These are phyloP conservation scores for Mycena leptocephala DNA, from an alignment of 768 basidiomycete genomes.

Conservation along the genomic window DNA sequence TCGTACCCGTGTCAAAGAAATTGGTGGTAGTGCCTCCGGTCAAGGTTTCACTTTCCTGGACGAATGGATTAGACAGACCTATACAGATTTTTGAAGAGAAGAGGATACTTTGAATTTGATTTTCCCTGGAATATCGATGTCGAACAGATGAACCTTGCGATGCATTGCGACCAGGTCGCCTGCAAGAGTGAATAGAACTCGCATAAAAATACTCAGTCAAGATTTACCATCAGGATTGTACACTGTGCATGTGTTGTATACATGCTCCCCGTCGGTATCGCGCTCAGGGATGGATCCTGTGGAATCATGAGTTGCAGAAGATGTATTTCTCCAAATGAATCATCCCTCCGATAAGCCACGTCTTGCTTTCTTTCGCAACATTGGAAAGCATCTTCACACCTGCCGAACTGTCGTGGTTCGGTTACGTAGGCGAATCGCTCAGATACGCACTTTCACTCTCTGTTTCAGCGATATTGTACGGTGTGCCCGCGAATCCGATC, in stretches of 20 bases:
- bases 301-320: background rate
- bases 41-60: conserved; percentile 90
- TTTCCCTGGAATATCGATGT: conserved; percentile 96
- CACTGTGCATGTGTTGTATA: conserved; percentile 96
- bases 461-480: conserved; percentile 70
- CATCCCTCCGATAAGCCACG: conserved; percentile 96
- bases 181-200: conserved; percentile 46
- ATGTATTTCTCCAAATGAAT: conserved; percentile 47
- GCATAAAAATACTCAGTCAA: background rate
- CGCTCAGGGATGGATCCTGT: conserved; percentile 96
- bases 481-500: conserved; percentile 75
- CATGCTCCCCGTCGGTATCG: conserved; percentile 71
- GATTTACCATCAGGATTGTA: conserved; percentile 83
- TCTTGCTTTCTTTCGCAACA: conserved; percentile 81
- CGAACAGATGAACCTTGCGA: conserved; percentile 97
- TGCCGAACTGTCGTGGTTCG: conserved; percentile 19
- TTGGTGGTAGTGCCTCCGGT: conserved; percentile 83
- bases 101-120: conserved; percentile 87
- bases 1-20: conserved; percentile 89
- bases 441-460: conserved; percentile 71
- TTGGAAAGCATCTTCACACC: conserved; percentile 83
- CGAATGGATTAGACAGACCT: background rate
- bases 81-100: background rate
- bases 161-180: conserved; percentile 91
- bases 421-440: background rate